A percentile compares a stretch with the other conserved stretches of the same genome.
phyloP scores from a whole-genome alignment of 2,329 filamentous ascomycete species.

The Trichoderma oligosporum region DNA sequence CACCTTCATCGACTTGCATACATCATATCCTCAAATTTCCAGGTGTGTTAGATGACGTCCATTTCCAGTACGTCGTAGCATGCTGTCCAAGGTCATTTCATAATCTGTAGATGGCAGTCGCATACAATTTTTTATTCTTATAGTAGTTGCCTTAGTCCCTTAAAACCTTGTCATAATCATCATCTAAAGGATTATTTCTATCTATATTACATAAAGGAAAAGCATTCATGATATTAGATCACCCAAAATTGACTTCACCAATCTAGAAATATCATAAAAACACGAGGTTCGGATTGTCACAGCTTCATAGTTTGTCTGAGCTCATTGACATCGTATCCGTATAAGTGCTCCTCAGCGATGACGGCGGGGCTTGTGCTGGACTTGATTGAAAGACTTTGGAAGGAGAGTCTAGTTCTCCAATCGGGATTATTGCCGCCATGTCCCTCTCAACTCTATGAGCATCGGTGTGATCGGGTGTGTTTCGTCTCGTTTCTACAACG shows the following conservation, averaged over 20 bases:
- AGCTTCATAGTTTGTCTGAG: background rate
- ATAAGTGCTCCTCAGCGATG: constrained; percentile 9
- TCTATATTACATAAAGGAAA: constrained; percentile 1
- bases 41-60: too few relatives aligned
- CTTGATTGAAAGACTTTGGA: constrained; percentile 2
- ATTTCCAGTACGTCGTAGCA: too few relatives aligned
- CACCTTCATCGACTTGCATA: too few relatives aligned
- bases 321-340: background rate
- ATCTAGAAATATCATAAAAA: background rate
- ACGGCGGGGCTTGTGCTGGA: constrained; percentile 1
- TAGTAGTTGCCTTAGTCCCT: too few relatives aligned
- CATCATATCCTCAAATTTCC: too few relatives aligned
- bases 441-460: background rate
- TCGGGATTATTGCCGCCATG: background rate
- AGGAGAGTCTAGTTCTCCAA: background rate
- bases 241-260: background rate
- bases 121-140: too few relatives aligned
- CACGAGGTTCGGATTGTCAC: background rate
- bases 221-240: background rate
- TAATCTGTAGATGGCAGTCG: too few relatives aligned
- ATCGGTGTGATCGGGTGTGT: background rate
- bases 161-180: background rate
- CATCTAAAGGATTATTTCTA: background rate
- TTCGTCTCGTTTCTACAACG: constrained; percentile 8
- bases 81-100: too few relatives aligned